Evolutionary conservation across 2,329 filamentous ascomycete genomes (phyloP).

Genomic region (Arthrobotrys pseudoclavata): DNA sequence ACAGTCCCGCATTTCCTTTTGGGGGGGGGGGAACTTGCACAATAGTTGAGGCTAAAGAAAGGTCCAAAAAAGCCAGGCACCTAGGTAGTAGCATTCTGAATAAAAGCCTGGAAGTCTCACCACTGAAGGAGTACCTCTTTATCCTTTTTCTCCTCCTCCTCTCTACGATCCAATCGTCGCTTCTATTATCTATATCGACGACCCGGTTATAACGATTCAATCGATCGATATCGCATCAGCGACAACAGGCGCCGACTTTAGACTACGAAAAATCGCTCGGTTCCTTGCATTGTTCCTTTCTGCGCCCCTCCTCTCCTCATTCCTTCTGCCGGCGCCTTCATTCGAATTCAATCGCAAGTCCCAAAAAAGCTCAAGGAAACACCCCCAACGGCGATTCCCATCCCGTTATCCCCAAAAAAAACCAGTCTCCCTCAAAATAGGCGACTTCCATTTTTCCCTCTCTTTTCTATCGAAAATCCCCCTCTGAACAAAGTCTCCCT

Average conservation of each 20-base stretch:
- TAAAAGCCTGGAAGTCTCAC: slow-evolving; percentile 25
- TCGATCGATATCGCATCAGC: slow-evolving; percentile 24
- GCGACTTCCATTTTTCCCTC: background rate
- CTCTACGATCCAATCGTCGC: no score
- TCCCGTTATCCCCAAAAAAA: no score
- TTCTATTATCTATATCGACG: slow-evolving; percentile 16
- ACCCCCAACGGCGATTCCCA: background rate
- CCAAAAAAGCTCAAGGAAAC: background rate
- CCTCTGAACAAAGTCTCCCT: background rate
- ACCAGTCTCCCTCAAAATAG: background rate
- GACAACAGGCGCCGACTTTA: slow-evolving; percentile 25
- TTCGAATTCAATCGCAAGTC: background rate
- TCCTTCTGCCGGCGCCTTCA: slow-evolving; percentile 8
- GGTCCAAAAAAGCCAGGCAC: slow-evolving; percentile 12
- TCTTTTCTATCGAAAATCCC: background rate
- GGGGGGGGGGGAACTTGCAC: background rate
- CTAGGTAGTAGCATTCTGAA: background rate
- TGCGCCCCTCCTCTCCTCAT: slow-evolving; percentile 1
- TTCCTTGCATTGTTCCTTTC: slow-evolving; percentile 40
- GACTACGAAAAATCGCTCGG: slow-evolving; percentile 48
- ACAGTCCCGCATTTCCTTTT: no score
- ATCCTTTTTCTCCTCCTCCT: background rate
- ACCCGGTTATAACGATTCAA: background rate
- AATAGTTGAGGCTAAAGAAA: slow-evolving; percentile 13
- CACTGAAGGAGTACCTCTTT: no score